These are phyloP conservation scores for Fagopyrum homotropicum DNA, from an alignment of 148 eudicot genomes.

Conservation along the genomic window DNA sequence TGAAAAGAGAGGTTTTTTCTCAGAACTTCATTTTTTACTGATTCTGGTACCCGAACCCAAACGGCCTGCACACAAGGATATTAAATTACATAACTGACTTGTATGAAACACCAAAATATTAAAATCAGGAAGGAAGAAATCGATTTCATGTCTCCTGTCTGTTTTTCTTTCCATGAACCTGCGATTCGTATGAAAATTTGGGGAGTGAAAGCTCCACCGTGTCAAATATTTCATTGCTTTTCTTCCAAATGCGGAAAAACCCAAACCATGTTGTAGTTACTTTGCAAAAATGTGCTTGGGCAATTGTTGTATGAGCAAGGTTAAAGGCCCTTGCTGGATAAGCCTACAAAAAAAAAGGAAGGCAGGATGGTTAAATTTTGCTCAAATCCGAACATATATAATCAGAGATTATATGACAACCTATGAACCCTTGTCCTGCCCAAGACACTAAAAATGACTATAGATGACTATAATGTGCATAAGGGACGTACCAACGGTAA, in stretches of 20 bases:
- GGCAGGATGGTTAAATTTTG: slow-evolving; percentile 13
- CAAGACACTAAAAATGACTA: neutral
- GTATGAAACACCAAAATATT: neutral
- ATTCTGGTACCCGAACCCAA: slow-evolving; percentile 82
- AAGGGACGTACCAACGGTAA: neutral
- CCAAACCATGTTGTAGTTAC: slow-evolving; percentile 98
- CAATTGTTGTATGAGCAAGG: slow-evolving; percentile 40
- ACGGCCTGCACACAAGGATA: slow-evolving; percentile 51
- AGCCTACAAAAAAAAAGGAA: slow-evolving; percentile 39
- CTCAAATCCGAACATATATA: neutral
- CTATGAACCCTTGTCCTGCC: neutral
- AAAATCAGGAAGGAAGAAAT: slow-evolving; percentile 4
- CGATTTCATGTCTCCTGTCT: neutral
- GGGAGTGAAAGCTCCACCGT: slow-evolving; percentile 79
- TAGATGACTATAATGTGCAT: neutral
- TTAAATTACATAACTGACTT: neutral
- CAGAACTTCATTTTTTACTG: slow-evolving; percentile 68
- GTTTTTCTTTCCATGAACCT: slow-evolving; percentile 37
- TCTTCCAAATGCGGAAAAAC: slow-evolving; percentile 65
- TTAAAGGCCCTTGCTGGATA: slow-evolving; percentile 51
- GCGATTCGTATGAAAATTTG: slow-evolving; percentile 69
- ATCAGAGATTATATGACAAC: neutral
- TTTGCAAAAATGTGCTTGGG: slow-evolving; percentile 61
- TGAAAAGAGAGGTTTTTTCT: slow-evolving; percentile 42
- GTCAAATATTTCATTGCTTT: slow-evolving; percentile 64